phyloP scores from a whole-genome alignment of 148 eudicot species.

The Beta vulgaris region DNA sequence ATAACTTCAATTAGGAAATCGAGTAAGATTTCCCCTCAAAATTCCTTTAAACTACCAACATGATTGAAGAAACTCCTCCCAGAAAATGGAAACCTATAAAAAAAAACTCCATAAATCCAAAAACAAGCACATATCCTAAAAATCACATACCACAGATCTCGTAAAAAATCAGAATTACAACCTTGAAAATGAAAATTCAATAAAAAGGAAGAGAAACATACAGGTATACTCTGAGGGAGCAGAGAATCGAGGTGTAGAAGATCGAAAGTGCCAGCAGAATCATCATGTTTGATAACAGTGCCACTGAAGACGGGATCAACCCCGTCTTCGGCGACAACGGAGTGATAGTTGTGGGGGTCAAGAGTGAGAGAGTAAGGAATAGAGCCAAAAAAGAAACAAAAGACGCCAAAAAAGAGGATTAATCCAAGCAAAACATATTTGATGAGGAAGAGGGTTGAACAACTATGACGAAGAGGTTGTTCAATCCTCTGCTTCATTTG shows the following conservation, averaged over 20 bases:
- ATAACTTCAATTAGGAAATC: too few species aligned
- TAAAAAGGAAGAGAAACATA: constrained; percentile 16
- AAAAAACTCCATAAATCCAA: too few species aligned
- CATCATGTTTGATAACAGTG: constrained; percentile 25
- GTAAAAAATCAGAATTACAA: background rate
- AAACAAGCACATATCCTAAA: background rate
- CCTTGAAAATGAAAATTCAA: background rate
- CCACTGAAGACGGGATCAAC: constrained; percentile 46
- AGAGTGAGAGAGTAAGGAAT: constrained; percentile 37
- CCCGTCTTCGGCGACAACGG: constrained; percentile 12
- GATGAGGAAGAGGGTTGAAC: constrained; percentile 17
- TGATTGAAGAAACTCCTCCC: background rate
- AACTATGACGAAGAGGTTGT: constrained; percentile 18
- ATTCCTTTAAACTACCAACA: too few species aligned
- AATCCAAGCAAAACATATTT: constrained; percentile 46
- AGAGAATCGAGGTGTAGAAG: constrained; percentile 40
- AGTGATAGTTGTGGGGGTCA: constrained; percentile 13
- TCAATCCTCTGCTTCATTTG: constrained; percentile 48
- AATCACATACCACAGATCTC: background rate
- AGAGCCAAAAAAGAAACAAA: constrained; percentile 52
- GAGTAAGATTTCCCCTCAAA: too few species aligned
- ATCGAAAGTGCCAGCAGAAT: constrained; percentile 23
- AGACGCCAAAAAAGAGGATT: constrained; percentile 44
- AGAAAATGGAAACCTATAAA: too few species aligned
- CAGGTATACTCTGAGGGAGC: constrained; percentile 55